These are phyloP conservation scores for Gracilariopsis chorda DNA, from an alignment of 23 red algal species.

Conservation along the genomic window DNA sequence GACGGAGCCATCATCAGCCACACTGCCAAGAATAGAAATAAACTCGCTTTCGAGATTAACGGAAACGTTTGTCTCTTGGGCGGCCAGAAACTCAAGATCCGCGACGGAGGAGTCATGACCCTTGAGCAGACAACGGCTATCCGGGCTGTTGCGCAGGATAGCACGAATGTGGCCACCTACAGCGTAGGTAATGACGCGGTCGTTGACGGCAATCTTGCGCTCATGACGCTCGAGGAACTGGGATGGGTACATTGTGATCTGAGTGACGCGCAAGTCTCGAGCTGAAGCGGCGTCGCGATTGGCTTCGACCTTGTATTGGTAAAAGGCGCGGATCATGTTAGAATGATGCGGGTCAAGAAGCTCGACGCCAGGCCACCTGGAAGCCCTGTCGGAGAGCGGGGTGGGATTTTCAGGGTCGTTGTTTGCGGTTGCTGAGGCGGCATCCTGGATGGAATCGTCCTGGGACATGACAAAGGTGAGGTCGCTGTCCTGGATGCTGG, in stretches of 20 bases:
- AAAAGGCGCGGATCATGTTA: slow-evolving; percentile 8
- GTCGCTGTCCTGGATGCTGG: slow-evolving; percentile 47
- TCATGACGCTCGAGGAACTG: slow-evolving; percentile 50
- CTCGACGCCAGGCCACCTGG: slow-evolving; percentile 52
- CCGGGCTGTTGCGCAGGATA: slow-evolving; percentile 33
- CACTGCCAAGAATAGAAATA: slow-evolving; percentile 55
- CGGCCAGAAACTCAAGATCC: slow-evolving; percentile 78
- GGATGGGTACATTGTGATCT: slow-evolving; percentile 54
- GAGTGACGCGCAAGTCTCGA: slow-evolving; percentile 58
- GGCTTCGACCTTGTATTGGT: slow-evolving; percentile 15
- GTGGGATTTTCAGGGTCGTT: background rate
- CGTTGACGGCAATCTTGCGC: slow-evolving; percentile 69
- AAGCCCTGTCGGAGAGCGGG: background rate
- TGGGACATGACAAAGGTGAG: slow-evolving; percentile 42
- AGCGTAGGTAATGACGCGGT: slow-evolving; percentile 62
- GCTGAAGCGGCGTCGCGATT: slow-evolving; percentile 5
- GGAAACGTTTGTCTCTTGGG: slow-evolving; percentile 30
- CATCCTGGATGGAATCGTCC: slow-evolving; percentile 8
- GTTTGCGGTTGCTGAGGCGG: background rate
- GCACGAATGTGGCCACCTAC: slow-evolving; percentile 77
- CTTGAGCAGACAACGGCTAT: slow-evolving; percentile 67
- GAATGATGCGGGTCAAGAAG: slow-evolving; percentile 46
- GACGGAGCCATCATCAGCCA: slow-evolving; percentile 62
- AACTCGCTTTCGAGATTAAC: slow-evolving; percentile 13
- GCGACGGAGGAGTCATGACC: slow-evolving; percentile 71